These are phyloP conservation scores for Albifimbria verrucaria DNA, from an alignment of 2,329 filamentous ascomycete genomes.

Conservation along the genomic window DNA sequence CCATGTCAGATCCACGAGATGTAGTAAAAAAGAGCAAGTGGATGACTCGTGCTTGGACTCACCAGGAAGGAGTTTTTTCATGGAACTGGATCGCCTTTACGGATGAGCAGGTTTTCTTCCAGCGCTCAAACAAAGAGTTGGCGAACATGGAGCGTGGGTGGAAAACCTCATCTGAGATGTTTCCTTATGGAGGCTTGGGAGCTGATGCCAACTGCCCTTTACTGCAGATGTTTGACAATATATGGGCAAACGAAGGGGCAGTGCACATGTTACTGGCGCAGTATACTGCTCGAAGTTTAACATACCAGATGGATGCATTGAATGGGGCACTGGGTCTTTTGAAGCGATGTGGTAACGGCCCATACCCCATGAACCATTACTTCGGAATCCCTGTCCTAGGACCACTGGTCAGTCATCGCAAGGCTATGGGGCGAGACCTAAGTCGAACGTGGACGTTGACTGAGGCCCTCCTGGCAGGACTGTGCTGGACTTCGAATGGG, in stretches of 20 bases:
- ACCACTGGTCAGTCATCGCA: slow-evolving; percentile 7
- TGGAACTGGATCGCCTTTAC: slow-evolving; percentile 10
- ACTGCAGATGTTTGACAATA: slow-evolving; percentile 6
- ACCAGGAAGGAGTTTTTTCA: slow-evolving; percentile 8
- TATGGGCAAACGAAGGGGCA: slow-evolving; percentile 5
- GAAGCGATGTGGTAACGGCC: slow-evolving; percentile 7
- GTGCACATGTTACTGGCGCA: background rate
- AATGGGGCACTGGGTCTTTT: slow-evolving; percentile 8
- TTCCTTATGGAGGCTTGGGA: slow-evolving; percentile 5
- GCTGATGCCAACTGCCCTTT: slow-evolving; percentile 2
- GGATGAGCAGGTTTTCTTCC: slow-evolving; percentile 10
- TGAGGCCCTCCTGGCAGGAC: slow-evolving; percentile 6
- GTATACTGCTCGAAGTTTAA: slow-evolving; percentile 3
- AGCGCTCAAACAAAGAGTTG: slow-evolving; percentile 8
- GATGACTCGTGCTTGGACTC: slow-evolving; percentile 10
- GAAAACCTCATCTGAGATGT: slow-evolving; percentile 9
- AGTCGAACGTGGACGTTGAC: slow-evolving; percentile 5
- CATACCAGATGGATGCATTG: slow-evolving; percentile 6
- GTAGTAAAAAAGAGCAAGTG: slow-evolving; percentile 5
- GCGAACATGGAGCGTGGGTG: slow-evolving; percentile 8
- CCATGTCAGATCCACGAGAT: slow-evolving; percentile 6
- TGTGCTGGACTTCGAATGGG: slow-evolving; percentile 5
- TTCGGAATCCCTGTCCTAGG: slow-evolving; percentile 9
- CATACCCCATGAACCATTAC: slow-evolving; percentile 9
- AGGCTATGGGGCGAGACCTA: slow-evolving; percentile 1